Base-by-base conservation (phyloP, 805 yeast species). In the Barnettozyma salicaria region DNA sequence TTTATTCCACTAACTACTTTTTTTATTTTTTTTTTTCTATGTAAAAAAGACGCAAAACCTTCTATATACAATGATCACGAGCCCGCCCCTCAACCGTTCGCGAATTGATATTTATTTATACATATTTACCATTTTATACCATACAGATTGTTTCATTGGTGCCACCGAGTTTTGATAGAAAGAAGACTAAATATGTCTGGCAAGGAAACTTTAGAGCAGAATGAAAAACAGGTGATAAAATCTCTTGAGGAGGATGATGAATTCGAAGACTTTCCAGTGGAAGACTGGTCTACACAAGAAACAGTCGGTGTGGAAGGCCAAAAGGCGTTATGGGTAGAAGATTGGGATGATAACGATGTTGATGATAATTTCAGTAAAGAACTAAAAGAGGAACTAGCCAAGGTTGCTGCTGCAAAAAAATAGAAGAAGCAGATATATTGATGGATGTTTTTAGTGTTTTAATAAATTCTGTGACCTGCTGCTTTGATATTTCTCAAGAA, bases 271-370 rank as follows among this genome's bases (percentile, higher is more conserved):
- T 90, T 90, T 67, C 96, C 95, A 12, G 87, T 77, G 39, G 96
- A 88, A 55, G 78, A 81, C 49, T 88, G 96, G 96, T 61, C 73
- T n/a, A 71, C 68, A 25, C 59, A 69, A 40, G 69, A 79, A 51
- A 60, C 80, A 39, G 58, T 76, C 45, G 69, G 71, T 43, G 56
- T 70, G 25, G 64, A 68, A 48, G 67, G 74, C 47, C 72, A 73
- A 59, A 61, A 74, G 50, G 71, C 76, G 44, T 73, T 89, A 36
- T 89, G 97, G 97, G 96, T 89, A 50, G 96, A 89, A 61, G 90
- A 87, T 58, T 90, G 98, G 98, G 97, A 84, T 49, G 94, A 90
- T 58, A 95, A 88, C 44, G 96, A 89, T 53, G 84, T 80, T 41
- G 92, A 85, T 42, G 97, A 89, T 53, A 87, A 86, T 47, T 92